Percentiles rank a stretch among this genome's conserved stretches.
phyloP scores from a whole-genome alignment of 23 red algal species.

The Agarophyton chilense region DNA sequence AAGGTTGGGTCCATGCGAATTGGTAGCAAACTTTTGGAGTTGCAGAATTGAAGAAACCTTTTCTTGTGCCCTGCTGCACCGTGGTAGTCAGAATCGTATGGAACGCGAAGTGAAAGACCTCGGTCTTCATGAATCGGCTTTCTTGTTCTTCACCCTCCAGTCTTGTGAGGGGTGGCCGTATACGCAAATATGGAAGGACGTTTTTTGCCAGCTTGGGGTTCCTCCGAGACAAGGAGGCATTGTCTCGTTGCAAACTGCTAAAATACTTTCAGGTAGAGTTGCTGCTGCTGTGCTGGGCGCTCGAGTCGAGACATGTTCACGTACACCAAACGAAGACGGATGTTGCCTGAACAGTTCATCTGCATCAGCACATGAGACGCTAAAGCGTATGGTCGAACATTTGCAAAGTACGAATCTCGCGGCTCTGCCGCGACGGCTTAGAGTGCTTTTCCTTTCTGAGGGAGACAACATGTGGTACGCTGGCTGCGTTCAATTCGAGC shows the following conservation, averaged over 20 bases:
- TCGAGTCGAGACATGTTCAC: neutral
- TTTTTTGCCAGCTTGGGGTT: constrained; percentile 45
- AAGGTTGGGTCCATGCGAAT: neutral
- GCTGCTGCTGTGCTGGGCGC: constrained; percentile 23
- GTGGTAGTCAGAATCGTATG: constrained; percentile 19
- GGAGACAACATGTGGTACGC: constrained; percentile 30
- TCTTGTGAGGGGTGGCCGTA: constrained; percentile 38
- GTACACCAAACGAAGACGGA: neutral
- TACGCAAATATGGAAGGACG: constrained; percentile 39
- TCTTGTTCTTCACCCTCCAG: neutral
- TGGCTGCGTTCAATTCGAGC: constrained; percentile 26
- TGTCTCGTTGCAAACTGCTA: neutral
- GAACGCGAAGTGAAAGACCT: constrained; percentile 20
- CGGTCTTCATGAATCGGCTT: neutral
- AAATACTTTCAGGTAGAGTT: neutral
- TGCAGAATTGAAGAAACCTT: neutral
- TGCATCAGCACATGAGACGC: neutral
- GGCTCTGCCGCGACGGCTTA: neutral
- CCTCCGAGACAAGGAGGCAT: constrained; percentile 24
- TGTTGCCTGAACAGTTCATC: too few relatives aligned
- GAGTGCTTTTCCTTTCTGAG: constrained; percentile 34
- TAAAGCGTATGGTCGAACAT: neutral
- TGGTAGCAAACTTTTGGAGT: neutral
- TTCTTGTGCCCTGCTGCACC: constrained; percentile 11
- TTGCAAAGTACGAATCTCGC: neutral